phyloP scores from a whole-genome alignment of 345 rosid genomes.

The Dovyalis caffra region DNA sequence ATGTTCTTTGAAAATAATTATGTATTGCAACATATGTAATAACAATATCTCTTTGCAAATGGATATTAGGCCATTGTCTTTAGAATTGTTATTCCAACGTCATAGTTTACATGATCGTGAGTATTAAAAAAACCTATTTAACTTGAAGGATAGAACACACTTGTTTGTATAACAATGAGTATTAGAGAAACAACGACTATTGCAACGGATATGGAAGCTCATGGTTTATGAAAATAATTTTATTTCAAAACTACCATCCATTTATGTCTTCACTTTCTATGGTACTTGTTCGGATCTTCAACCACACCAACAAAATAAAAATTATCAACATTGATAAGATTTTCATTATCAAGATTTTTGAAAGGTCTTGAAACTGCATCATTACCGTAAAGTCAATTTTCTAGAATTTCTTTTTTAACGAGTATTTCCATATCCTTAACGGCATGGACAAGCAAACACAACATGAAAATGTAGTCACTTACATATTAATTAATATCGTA shows the following conservation, averaged over 20 bases:
- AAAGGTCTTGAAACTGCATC: not conserved
- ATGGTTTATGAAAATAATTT: conserved; percentile 20
- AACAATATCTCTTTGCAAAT: too few species aligned
- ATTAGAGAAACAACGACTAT: conserved; percentile 6
- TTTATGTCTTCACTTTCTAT: not conserved
- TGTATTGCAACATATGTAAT: too few species aligned
- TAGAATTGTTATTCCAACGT: too few species aligned
- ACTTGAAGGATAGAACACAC: conserved; percentile 8
- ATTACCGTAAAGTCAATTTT: not conserved
- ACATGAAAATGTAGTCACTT: not conserved
- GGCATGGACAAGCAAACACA: not conserved
- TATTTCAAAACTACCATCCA: too few species aligned
- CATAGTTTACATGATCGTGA: too few species aligned
- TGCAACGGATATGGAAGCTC: conserved; percentile 12
- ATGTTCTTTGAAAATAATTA: too few species aligned
- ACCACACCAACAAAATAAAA: not conserved
- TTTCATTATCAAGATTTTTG: not conserved
- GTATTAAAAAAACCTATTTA: not conserved
- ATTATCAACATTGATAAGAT: fast-evolving
- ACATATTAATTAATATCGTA: not conserved
- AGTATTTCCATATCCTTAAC: conserved; percentile 8
- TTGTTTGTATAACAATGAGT: conserved; percentile 16
- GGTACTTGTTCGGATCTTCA: not conserved
- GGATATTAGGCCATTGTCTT: too few species aligned
- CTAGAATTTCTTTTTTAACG: conserved; percentile 3